phyloP scores from a whole-genome alignment of 176 grass and related monocot species.

The Miscanthus lutarioriparius region DNA sequence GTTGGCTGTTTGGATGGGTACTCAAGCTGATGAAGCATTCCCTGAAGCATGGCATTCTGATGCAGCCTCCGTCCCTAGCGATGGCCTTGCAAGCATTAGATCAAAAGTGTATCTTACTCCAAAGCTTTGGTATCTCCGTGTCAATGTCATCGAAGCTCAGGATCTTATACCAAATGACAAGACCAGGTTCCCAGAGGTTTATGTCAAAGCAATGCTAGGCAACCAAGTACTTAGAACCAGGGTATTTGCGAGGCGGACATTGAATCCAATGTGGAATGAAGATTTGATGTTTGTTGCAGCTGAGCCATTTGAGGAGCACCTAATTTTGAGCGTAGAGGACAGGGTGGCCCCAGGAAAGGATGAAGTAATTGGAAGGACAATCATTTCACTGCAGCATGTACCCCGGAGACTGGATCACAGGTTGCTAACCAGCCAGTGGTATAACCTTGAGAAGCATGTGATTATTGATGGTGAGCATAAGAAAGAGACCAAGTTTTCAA shows the following conservation, averaged over 20 bases:
- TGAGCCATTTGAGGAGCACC: conserved; percentile 67
- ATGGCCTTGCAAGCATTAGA: conserved; percentile 69
- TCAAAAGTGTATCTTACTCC: conserved; percentile 77
- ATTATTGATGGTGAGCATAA: conserved; percentile 63
- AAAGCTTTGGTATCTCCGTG: conserved; percentile 75
- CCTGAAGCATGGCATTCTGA: conserved; percentile 79
- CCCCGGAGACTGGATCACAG: conserved; percentile 51
- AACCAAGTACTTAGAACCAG: conserved; percentile 61
- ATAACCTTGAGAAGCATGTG: conserved; percentile 62
- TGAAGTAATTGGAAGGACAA: conserved; percentile 53
- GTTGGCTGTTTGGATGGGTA: conserved; percentile 88
- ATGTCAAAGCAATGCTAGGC: conserved; percentile 60
- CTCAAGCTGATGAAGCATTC: conserved; percentile 73
- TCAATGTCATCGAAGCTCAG: conserved; percentile 74
- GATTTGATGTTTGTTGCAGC: conserved; percentile 69
- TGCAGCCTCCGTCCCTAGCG: conserved; percentile 51
- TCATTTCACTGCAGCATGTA: conserved; percentile 58
- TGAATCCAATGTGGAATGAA: conserved; percentile 79
- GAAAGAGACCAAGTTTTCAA: conserved; percentile 67
- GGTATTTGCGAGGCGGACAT: conserved; percentile 28
- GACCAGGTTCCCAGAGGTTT: conserved; percentile 62
- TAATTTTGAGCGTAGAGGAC: conserved; percentile 63
- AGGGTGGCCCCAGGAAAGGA: conserved; percentile 63
- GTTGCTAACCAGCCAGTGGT: conserved; percentile 53
- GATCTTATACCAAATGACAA: conserved; percentile 59